These are phyloP conservation scores for Porodaedalea pini DNA, from an alignment of 1,284 basidiomycete species.

Conservation along the genomic window DNA sequence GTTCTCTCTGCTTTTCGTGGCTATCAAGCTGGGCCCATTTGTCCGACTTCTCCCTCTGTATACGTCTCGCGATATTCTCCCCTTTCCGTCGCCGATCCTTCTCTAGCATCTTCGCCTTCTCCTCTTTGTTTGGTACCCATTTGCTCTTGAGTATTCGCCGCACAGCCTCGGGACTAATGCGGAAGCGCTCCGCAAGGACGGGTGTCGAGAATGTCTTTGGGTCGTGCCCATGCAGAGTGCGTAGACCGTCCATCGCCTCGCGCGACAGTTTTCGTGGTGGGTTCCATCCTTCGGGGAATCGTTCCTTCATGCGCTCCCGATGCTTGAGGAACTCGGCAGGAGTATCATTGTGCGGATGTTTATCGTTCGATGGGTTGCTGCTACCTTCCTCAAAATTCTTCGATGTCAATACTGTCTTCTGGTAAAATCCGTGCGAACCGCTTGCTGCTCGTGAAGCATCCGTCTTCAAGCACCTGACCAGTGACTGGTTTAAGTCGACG, in stretches of 20 bases:
- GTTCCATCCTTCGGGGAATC: conserved; percentile 78
- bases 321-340: conserved; percentile 48
- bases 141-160: conserved; percentile 79
- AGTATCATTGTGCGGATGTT: background rate
- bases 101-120: conserved; percentile 50
- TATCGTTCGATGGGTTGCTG: background rate
- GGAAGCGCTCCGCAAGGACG: conserved; percentile 75
- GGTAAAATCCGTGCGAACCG: background rate
- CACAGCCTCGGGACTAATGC: conserved; percentile 83
- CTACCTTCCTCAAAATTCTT: background rate
- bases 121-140: conserved; percentile 66
- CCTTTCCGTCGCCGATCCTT: conserved; percentile 52
- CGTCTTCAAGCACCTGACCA: background rate
- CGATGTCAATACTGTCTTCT: background rate
- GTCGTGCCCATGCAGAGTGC: conserved; percentile 68
- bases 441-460: background rate
- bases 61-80: conserved; percentile 36
- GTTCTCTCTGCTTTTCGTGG: background rate
- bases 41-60: conserved; percentile 41
- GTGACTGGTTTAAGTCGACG: background rate
- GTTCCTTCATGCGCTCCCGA: conserved; percentile 51
- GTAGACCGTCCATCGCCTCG: conserved; percentile 85
- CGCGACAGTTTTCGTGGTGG: conserved; percentile 86
- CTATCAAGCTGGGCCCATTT: conserved; percentile 11
- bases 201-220: conserved; percentile 67